These are phyloP conservation scores for Aspergillus pseudotamarii DNA, from an alignment of 2,329 filamentous ascomycete species.

Conservation along the genomic window DNA sequence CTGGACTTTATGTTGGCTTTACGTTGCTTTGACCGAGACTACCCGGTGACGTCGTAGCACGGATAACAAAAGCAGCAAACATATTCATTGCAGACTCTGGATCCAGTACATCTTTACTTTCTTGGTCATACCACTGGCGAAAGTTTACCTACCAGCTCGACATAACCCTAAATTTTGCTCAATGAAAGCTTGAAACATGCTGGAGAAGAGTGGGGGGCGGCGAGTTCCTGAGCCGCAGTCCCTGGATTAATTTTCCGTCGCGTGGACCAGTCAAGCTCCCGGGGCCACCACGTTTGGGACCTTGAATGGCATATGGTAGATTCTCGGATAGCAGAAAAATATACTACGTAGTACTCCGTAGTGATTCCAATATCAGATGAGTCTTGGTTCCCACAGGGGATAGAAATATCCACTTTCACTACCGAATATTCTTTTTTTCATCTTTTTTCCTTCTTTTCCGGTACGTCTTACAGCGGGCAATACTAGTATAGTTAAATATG, in stretches of 20 bases:
- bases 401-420: too few relatives aligned
- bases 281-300: not conserved
- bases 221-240: not conserved
- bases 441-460: too few relatives aligned
- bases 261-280: not conserved
- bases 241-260: not conserved
- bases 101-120: not conserved
- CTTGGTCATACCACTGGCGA: not conserved
- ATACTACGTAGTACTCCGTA: too few relatives aligned
- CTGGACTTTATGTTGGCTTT: not conserved
- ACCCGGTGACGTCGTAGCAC: slow-evolving; percentile 1
- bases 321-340: too few relatives aligned
- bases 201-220: not conserved
- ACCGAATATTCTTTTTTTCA: too few relatives aligned
- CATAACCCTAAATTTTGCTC: not conserved
- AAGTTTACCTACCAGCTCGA: not conserved
- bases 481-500: too few relatives aligned
- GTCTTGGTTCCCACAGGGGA: too few relatives aligned
- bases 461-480: too few relatives aligned
- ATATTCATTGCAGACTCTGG: not conserved
- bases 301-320: not conserved
- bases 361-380: too few relatives aligned
- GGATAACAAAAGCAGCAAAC: not conserved
- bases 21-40: not conserved
- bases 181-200: not conserved